Evolutionary conservation across 1,139 yeast species (phyloP).

Genomic region (Saccharomyces pastorianus): DNA sequence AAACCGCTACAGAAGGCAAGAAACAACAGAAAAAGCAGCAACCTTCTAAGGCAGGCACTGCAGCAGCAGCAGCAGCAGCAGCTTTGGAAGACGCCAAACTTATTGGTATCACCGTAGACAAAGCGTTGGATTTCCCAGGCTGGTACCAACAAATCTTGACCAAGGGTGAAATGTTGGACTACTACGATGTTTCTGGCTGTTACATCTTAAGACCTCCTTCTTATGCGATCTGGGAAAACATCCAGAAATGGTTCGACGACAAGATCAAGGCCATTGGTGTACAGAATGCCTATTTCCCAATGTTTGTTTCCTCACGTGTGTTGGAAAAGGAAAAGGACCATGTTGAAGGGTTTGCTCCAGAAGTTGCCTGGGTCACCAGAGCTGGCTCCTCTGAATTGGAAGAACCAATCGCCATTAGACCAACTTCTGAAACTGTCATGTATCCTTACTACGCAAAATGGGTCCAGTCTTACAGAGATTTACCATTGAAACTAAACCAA

Average conservation of each 20-base stretch:
- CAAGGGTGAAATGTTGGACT: conserved; percentile 96
- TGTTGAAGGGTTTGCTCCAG: conserved; percentile 98
- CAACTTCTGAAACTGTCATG: conserved; percentile 99
- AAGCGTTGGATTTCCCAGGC: conserved; percentile 81
- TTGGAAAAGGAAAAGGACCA: conserved; percentile 97
- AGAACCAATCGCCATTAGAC: conserved; percentile 98
- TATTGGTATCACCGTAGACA: conserved; percentile 93
- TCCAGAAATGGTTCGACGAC: conserved; percentile 78
- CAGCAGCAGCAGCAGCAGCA: neutral
- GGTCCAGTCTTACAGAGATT: conserved; percentile 96
- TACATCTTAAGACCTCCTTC: conserved; percentile 96
- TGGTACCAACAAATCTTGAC: conserved; percentile 96
- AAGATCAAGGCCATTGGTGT: conserved; percentile 84
- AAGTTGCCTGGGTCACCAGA: conserved; percentile 98
- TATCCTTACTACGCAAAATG: conserved; percentile 98
- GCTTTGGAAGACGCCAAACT: conserved; percentile 78
- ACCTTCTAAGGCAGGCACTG: conserved; percentile 34
- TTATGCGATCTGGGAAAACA: conserved; percentile 88
- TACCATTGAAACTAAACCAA: conserved; percentile 92
- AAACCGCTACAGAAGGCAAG: conserved; percentile 23
- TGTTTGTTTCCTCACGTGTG: conserved; percentile 91
- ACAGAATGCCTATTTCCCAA: conserved; percentile 92
- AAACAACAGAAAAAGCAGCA: conserved; percentile 13
- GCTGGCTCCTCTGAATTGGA: conserved; percentile 93
- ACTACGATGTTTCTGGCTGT: conserved; percentile 98